phyloP scores from a whole-genome alignment of 768 basidiomycete species.

The Strobilomyces dryophilus region DNA sequence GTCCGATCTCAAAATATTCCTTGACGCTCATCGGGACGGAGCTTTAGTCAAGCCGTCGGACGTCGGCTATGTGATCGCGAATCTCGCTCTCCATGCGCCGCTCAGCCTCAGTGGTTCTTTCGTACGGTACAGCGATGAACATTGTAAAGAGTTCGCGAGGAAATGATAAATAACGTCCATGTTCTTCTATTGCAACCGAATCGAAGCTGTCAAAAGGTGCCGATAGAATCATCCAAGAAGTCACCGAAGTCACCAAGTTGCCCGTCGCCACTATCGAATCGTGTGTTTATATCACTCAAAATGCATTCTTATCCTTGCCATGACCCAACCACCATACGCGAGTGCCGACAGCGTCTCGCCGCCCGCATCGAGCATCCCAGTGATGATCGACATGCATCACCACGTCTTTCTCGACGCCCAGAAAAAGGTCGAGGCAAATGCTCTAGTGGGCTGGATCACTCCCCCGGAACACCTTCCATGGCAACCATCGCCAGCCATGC shows the following conservation, averaged over 20 bases:
- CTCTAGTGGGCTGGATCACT: conserved; percentile 54
- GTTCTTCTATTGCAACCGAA: conserved; percentile 14
- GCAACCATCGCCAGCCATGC: conserved; percentile 54
- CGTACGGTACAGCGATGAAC: conserved; percentile 74
- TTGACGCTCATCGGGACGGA: conserved; percentile 55
- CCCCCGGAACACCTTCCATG: conserved; percentile 65
- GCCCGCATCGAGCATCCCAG: conserved; percentile 2
- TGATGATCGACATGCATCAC: conserved; percentile 66
- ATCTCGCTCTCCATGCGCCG: conserved; percentile 62
- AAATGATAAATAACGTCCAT: conserved; percentile 12
- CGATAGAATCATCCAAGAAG: conserved; percentile 16
- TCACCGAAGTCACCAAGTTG: conserved; percentile 1
- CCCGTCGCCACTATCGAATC: neutral
- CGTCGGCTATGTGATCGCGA: conserved; percentile 75
- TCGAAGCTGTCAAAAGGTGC: conserved; percentile 11
- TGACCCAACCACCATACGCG: conserved; percentile 11
- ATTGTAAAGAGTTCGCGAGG: conserved; percentile 53
- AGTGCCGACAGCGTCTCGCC: neutral
- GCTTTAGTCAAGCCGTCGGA: conserved; percentile 72
- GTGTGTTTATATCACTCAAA: neutral
- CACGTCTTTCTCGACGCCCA: conserved; percentile 61
- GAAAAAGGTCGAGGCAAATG: conserved; percentile 43
- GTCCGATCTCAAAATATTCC: conserved; percentile 53
- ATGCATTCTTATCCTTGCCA: neutral
- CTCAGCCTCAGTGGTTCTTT: conserved; percentile 69